phyloP scores from a whole-genome alignment of 129 eudicot genomes.

The Lonicera japonica region DNA sequence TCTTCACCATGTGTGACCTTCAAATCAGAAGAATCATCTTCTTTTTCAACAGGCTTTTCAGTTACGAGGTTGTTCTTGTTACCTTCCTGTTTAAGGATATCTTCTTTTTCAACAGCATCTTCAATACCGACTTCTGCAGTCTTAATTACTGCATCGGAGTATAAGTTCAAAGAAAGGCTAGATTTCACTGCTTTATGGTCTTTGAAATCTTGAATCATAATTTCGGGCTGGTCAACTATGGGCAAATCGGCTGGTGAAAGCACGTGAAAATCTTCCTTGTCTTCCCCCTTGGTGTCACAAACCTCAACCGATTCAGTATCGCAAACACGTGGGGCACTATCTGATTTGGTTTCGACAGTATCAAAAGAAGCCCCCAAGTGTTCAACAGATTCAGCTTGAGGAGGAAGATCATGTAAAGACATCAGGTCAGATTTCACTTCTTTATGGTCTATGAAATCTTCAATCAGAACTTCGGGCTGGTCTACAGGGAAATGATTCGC shows the following conservation, averaged over 20 bases:
- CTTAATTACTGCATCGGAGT: conserved; percentile 9
- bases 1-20: background rate
- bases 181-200: conserved; percentile 23
- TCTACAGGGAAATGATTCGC: conserved; percentile 29
- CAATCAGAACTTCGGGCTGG: conserved; percentile 27
- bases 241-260: conserved; percentile 34
- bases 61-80: background rate
- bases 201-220: conserved; percentile 30
- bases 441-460: conserved; percentile 34
- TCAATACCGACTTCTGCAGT: background rate
- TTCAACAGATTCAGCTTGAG: conserved; percentile 13
- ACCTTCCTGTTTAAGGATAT: background rate
- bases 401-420: background rate
- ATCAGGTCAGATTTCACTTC: conserved; percentile 10
- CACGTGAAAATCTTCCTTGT: conserved; percentile 16
- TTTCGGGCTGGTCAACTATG: conserved; percentile 26
- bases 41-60: conserved; percentile 6
- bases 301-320: background rate
- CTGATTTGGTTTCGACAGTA: background rate
- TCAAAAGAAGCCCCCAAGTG: conserved; percentile 1
- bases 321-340: background rate
- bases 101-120: background rate
- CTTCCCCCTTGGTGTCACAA: conserved; percentile 14
- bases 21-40: conserved; percentile 1
- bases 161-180: conserved; percentile 9